Percentiles rank a stretch among this genome's conserved stretches.
phyloP scores from a whole-genome alignment of 2,329 filamentous ascomycete genomes.

The Coleophoma crateriformis region DNA sequence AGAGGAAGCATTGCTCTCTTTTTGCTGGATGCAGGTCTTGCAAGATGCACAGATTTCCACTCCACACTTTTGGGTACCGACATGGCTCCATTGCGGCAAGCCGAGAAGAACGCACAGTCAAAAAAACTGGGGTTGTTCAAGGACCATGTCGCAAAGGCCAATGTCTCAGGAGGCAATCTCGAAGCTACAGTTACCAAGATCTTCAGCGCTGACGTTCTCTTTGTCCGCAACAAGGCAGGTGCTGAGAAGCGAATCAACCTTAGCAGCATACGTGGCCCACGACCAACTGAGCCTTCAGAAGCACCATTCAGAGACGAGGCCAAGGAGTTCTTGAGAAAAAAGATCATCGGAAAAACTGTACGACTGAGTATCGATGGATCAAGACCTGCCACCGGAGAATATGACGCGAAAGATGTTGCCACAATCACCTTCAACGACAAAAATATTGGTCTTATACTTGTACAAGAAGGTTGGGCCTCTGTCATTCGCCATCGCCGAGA shows the following conservation, averaged over 20 bases:
- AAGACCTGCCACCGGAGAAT: constrained; percentile 83
- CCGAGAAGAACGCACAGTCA: constrained; percentile 80
- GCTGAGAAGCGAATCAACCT: constrained; percentile 85
- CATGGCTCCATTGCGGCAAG: constrained; percentile 79
- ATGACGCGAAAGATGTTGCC: constrained; percentile 90
- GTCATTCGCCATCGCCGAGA: constrained; percentile 94
- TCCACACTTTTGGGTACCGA: constrained; percentile 84
- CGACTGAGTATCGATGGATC: constrained; percentile 85
- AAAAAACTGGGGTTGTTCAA: constrained; percentile 76
- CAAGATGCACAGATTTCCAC: constrained; percentile 92
- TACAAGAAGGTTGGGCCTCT: constrained; percentile 90
- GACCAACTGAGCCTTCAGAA: constrained; percentile 79
- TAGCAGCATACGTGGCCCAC: constrained; percentile 91
- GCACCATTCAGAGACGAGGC: constrained; percentile 86
- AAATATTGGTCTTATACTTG: constrained; percentile 77
- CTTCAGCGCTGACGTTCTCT: constrained; percentile 82
- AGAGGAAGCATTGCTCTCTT: constrained; percentile 90
- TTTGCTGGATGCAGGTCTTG: constrained; percentile 81
- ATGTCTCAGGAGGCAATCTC: constrained; percentile 54
- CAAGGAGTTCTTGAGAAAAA: constrained; percentile 93
- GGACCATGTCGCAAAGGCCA: constrained; percentile 66
- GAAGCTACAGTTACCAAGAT: constrained; percentile 85
- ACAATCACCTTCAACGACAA: constrained; percentile 79
- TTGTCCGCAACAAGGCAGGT: constrained; percentile 78
- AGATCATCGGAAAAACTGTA: constrained; percentile 92